Conservation (phyloP, 345 rosid genomes). For the Moricandia arvensis region DNA sequence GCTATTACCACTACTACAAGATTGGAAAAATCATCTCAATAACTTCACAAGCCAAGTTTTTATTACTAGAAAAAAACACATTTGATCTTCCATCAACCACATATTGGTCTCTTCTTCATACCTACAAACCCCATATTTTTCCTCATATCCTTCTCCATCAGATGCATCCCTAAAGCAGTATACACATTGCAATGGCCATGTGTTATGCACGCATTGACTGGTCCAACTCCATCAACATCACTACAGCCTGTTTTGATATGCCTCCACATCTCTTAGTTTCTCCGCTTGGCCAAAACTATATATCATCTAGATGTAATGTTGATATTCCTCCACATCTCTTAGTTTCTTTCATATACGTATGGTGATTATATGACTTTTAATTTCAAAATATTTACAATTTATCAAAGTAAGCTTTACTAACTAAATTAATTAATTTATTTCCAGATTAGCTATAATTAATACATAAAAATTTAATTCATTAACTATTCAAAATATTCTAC, state of each 20-base stretch:
- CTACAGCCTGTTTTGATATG: slow-evolving; percentile 51
- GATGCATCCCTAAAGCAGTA: slow-evolving; percentile 47
- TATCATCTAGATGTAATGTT: slow-evolving; percentile 61
- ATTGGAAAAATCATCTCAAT: slow-evolving; percentile 43
- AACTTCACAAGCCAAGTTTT: slow-evolving; percentile 31
- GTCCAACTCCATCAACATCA: slow-evolving; percentile 53
- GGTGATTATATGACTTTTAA: no score
- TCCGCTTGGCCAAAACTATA: slow-evolving; percentile 72
- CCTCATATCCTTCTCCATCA: slow-evolving; percentile 56
- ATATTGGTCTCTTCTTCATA: slow-evolving; percentile 74
- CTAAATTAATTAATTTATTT: no score
- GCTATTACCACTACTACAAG: slow-evolving; percentile 4
- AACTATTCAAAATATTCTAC: no score
- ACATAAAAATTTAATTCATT: no score
- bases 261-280: slow-evolving; percentile 35
- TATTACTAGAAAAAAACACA: slow-evolving; percentile 61
- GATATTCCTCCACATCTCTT: no score
- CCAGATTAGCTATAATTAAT: no score
- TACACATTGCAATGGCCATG: slow-evolving; percentile 63
- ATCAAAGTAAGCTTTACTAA: no score
- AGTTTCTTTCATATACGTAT: no score
- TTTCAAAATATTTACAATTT: no score
- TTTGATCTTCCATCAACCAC: slow-evolving; percentile 57
- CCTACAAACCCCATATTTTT: slow-evolving; percentile 67
- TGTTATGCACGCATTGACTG: slow-evolving; percentile 63